Evolutionary conservation across 805 yeast species (phyloP).

Genomic region (Yarrowia sp.): DNA sequence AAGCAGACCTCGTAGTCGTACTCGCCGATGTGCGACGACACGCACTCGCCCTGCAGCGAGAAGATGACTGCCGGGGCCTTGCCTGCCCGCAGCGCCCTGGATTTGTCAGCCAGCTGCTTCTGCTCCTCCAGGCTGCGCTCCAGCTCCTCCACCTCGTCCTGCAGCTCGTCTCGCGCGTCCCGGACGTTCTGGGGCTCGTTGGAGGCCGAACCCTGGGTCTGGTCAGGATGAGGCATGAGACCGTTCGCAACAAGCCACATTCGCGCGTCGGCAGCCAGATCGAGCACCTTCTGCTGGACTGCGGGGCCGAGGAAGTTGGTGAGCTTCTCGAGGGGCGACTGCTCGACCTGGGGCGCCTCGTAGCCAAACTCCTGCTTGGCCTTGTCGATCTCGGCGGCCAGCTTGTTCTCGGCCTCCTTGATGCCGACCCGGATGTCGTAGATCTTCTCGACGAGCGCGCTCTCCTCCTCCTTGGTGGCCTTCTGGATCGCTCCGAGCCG

Average conservation of each 20-base stretch:
- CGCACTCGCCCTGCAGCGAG: conserved; percentile 52
- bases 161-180: conserved; percentile 30
- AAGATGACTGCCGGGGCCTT: conserved; percentile 68
- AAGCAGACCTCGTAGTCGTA: conserved; percentile 66
- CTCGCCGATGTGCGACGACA: conserved; percentile 57
- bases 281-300: conserved; percentile 1
- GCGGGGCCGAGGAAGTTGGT: conserved; percentile 15
- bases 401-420: conserved; percentile 11
- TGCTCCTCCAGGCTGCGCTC: conserved; percentile 30
- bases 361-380: conserved; percentile 9
- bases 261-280: neutral
- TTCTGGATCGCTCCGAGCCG: conserved; percentile 36
- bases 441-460: conserved; percentile 32
- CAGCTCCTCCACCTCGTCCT: conserved; percentile 30
- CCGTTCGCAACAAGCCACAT: conserved; percentile 10
- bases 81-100: conserved; percentile 32
- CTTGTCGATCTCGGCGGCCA: neutral
- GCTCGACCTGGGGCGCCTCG: neutral
- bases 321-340: conserved; percentile 13
- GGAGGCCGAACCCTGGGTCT: neutral
- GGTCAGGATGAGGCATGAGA: conserved; percentile 19
- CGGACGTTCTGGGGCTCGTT: conserved; percentile 29
- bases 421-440: neutral
- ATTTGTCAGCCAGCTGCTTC: conserved; percentile 6
- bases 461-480: conserved; percentile 31